Conservation (phyloP, 352 stramenopile genomes). For the Pelagophyceae sp. region DNA sequence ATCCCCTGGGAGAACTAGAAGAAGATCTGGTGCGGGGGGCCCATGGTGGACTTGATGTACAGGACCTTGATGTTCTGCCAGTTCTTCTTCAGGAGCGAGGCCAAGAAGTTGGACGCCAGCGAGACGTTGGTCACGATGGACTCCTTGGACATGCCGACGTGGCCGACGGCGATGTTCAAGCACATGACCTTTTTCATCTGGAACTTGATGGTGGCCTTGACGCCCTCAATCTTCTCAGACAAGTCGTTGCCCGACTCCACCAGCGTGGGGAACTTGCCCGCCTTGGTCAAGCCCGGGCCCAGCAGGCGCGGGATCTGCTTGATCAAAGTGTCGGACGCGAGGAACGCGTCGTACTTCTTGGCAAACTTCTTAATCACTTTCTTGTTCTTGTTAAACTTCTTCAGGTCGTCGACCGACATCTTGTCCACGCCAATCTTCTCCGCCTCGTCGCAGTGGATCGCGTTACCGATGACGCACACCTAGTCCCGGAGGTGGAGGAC, state of each 20-base stretch:
- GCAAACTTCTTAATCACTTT: slow-evolving; percentile 99
- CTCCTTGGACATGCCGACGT: slow-evolving; percentile 84
- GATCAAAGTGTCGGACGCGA: slow-evolving; percentile 97
- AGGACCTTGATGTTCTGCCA: slow-evolving; percentile 99
- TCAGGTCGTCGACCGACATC: slow-evolving; percentile 98
- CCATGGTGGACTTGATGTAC: slow-evolving; percentile 99
- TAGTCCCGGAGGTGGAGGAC: no score
- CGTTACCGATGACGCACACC: slow-evolving; percentile 98
- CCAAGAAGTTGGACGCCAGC: slow-evolving; percentile 96
- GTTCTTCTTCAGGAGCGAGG: slow-evolving; percentile 98
- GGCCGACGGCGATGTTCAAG: slow-evolving; percentile 94
- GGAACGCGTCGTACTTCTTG: slow-evolving; percentile 99
- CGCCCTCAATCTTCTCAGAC: slow-evolving; percentile 91
- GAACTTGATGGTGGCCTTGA: slow-evolving; percentile 99
- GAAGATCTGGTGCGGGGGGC: slow-evolving; percentile 95
- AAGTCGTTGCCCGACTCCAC: slow-evolving; percentile 85
- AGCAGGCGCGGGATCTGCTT: slow-evolving; percentile 99
- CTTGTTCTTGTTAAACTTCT: slow-evolving; percentile 99
- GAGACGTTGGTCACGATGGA: slow-evolving; percentile 96
- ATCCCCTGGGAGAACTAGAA: no score
- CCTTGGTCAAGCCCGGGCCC: slow-evolving; percentile 91
- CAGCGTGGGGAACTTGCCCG: slow-evolving; percentile 98
- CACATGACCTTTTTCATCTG: slow-evolving; percentile 99
- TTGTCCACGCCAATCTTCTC: slow-evolving; percentile 93
- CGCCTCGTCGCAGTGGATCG: slow-evolving; percentile 93